A percentile compares a stretch with the other conserved stretches of the same genome.
These are phyloP conservation scores for Candida fluviatilis DNA, from an alignment of 805 yeast species.

Conservation along the genomic window DNA sequence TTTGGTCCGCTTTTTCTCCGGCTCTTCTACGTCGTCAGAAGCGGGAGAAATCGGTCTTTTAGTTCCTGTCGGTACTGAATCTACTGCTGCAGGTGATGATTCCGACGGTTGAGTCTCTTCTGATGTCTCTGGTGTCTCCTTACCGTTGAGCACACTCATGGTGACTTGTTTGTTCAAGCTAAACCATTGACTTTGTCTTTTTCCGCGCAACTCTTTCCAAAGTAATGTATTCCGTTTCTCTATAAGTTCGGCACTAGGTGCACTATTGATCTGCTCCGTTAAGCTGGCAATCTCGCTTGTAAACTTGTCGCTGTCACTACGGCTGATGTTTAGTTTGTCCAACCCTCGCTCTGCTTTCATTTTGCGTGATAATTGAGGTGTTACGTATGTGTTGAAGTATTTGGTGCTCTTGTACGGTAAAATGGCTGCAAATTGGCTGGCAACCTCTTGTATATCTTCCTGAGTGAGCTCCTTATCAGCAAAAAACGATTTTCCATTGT, in stretches of 20 bases:
- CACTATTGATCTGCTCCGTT: conserved; percentile 10
- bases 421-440: conserved; percentile 14
- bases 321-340: conserved; percentile 12
- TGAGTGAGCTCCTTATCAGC: conserved; percentile 15
- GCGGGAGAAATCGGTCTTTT: neutral
- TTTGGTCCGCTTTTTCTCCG: neutral
- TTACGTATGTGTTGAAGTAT: conserved; percentile 38
- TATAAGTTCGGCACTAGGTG: conserved; percentile 10
- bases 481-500: conserved; percentile 25
- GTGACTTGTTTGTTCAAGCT: conserved; percentile 10
- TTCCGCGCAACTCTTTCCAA: conserved; percentile 29
- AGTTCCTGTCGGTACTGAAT: too few relatives aligned
- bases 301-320: conserved; percentile 4
- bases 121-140: neutral
- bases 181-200: conserved; percentile 23
- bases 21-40: neutral
- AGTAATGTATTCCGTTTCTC: conserved; percentile 25
- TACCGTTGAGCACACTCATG: conserved; percentile 1
- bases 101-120: neutral
- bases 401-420: conserved; percentile 29
- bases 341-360: conserved; percentile 35
- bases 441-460: conserved; percentile 16
- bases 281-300: conserved; percentile 7
- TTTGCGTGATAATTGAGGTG: conserved; percentile 39
- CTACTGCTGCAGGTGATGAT: neutral